A percentile compares a stretch with the other conserved stretches of the same genome.
phyloP scores from a whole-genome alignment of 2,329 filamentous ascomycete species.

The Fusarium compactum region DNA sequence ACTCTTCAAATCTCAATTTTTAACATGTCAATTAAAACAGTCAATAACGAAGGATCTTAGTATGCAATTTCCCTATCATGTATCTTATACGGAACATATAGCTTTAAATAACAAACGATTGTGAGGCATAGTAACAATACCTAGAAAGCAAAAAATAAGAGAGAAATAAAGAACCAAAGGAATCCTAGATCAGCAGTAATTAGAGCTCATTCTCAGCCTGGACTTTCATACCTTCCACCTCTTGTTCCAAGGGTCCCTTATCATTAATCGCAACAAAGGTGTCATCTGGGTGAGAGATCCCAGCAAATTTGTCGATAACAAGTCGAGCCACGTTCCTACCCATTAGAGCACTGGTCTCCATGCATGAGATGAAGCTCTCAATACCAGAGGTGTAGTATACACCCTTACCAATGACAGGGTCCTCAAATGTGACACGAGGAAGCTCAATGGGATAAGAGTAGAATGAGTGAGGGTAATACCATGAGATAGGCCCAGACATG shows the following conservation, averaged over 20 bases:
- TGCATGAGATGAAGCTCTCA: slow-evolving; percentile 94
- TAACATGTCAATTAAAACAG: no score
- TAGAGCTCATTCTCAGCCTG: slow-evolving; percentile 34
- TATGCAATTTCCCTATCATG: not conserved
- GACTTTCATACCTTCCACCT: slow-evolving; percentile 15
- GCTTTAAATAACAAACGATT: not conserved
- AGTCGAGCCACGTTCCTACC: slow-evolving; percentile 85
- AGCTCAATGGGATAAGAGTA: slow-evolving; percentile 86
- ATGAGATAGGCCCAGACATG: slow-evolving; percentile 69
- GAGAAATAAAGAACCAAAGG: not conserved
- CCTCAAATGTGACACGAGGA: slow-evolving; percentile 90
- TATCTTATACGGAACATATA: not conserved
- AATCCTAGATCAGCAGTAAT: not conserved
- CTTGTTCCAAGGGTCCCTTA: slow-evolving; percentile 2
- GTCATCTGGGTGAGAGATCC: slow-evolving; percentile 33
- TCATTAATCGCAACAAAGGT: not conserved
- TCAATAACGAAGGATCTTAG: no score
- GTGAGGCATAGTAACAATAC: not conserved
- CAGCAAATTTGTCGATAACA: slow-evolving; percentile 70
- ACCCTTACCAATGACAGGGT: slow-evolving; percentile 74
- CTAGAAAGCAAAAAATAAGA: not conserved
- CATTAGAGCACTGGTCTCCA: slow-evolving; percentile 96
- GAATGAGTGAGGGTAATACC: slow-evolving; percentile 84
- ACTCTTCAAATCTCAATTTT: no score
- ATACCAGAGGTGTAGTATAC: slow-evolving; percentile 82